Evolutionary conservation across 768 basidiomycete species (phyloP).

Genomic region (Mycena olivaceomarginata): DNA sequence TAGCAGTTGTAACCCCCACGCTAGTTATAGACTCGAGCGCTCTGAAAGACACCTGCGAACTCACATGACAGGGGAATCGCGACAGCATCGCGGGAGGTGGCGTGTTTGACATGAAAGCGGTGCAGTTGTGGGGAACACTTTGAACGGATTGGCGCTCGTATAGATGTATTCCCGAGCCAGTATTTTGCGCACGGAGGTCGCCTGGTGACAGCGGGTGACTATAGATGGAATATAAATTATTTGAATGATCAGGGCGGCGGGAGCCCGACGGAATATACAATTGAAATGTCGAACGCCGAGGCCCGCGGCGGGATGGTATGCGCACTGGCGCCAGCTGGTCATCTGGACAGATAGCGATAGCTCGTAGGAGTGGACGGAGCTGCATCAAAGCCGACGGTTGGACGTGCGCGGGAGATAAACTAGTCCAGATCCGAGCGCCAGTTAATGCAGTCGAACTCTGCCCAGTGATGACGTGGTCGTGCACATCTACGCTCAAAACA

Average conservation of each 20-base stretch:
- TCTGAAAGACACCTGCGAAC: background rate
- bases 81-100: constrained; percentile 8
- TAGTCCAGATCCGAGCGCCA: constrained; percentile 9
- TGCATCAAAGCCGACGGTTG: constrained; percentile 13
- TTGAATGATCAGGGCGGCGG: background rate
- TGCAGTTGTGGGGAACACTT: constrained; percentile 42
- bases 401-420: background rate
- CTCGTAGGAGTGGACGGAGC: constrained; percentile 5
- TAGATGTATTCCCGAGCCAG: background rate
- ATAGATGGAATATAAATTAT: constrained; percentile 11
- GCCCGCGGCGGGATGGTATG: constrained; percentile 28
- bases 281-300: constrained; percentile 18
- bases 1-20: background rate
- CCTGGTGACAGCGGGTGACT: constrained; percentile 18
- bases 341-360: constrained; percentile 3
- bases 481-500: background rate
- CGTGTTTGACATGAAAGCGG: constrained; percentile 37
- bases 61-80: constrained; percentile 30
- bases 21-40: background rate
- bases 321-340: constrained; percentile 26
- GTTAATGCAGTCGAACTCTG: background rate
- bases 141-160: constrained; percentile 17
- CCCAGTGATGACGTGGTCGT: background rate
- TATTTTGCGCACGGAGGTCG: background rate
- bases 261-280: constrained; percentile 34